Base-by-base conservation (phyloP, 2,329 filamentous ascomycete genomes). In the Pseudogymnoascus pannorum region DNA sequence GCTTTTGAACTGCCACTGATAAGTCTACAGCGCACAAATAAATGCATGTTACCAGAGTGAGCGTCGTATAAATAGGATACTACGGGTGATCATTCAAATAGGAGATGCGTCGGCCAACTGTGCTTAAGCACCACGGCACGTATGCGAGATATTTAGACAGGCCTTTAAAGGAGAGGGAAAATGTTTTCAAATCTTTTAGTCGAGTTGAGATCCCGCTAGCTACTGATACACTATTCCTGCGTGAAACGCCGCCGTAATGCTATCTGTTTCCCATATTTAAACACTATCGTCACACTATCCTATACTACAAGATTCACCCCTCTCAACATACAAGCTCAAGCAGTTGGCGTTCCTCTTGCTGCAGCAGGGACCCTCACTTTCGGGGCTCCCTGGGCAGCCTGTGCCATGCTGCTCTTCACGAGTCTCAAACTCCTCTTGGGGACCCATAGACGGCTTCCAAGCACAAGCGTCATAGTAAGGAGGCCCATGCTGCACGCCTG, bases 401-500 rank as follows among this genome's bases (percentile, higher is more conserved):
- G 58, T 44, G 65, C 61, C 2, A 69, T 38, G 8, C 64, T 65
- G 59, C 60, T 65, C 72, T 84, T 76, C 26, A 92, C 75, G 63
- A 89, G 71, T 60, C 78, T 80, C 58, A 88, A 74, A 1, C 85
- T 85, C 29, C 85, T 78, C 66, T 80, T 85, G 1, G 91, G 89
- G 60, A 92, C 80, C 76, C 88, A 89, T 61, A 95, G 75, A 40
- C 91, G 82, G 68, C 87, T 91, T 9, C 89, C 90, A 36, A 97
- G 78, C 1, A 97, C 81, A 20, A 96, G 78, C 0, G 87, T 87
- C 48, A 91, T 91, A 0, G 91, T 95, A 64, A 99, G 76, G 18
- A 99, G 78, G 2, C 90, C 91, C 67, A 99, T 76, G 63, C 87
- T 90, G 38, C 94, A 93, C 1, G 94, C 94, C 76, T 99, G 94